Evolutionary conservation across 2,329 filamentous ascomycete genomes (phyloP).

Genomic region (Diaporthe australafricana): DNA sequence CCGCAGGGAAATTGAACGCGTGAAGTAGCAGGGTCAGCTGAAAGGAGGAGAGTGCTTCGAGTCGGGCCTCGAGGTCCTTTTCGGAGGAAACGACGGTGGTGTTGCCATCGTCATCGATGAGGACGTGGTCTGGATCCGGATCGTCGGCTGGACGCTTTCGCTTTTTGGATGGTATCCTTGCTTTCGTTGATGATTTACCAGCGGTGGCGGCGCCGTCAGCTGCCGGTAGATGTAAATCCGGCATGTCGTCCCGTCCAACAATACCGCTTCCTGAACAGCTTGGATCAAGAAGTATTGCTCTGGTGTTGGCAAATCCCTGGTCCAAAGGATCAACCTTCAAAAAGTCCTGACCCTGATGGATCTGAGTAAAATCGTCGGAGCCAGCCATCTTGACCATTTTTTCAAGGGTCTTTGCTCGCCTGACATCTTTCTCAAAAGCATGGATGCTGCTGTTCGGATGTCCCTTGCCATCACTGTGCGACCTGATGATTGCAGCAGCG

Average conservation of each 20-base stretch:
- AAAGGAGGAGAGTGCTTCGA: constrained; percentile 81
- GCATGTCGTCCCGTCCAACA: constrained; percentile 84
- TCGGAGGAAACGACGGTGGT: constrained; percentile 63
- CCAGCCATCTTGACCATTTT: constrained; percentile 88
- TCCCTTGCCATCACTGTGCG: constrained; percentile 47
- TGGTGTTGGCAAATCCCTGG: constrained; percentile 75
- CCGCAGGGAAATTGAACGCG: constrained; percentile 83
- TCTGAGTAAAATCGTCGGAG: constrained; percentile 71
- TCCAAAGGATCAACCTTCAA: constrained; percentile 76
- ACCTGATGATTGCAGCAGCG: constrained; percentile 78
- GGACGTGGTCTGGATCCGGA: constrained; percentile 45
- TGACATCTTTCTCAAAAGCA: constrained; percentile 82
- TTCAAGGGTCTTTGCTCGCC: constrained; percentile 78
- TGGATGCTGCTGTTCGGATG: constrained; percentile 66
- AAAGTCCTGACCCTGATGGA: constrained; percentile 85
- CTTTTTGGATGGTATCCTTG: constrained; percentile 50
- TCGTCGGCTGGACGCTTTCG: constrained; percentile 57
- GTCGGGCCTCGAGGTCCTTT: constrained; percentile 70
- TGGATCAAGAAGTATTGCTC: constrained; percentile 86
- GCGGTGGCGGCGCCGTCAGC: constrained; percentile 39
- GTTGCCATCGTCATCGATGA: constrained; percentile 68
- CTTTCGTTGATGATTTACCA: constrained; percentile 38
- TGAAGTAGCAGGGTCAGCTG: constrained; percentile 86
- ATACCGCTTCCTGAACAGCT: constrained; percentile 98
- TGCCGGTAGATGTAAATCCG: constrained; percentile 71